Conservation (phyloP, 202 grass and related monocot species). For the Setaria viridis region DNA sequence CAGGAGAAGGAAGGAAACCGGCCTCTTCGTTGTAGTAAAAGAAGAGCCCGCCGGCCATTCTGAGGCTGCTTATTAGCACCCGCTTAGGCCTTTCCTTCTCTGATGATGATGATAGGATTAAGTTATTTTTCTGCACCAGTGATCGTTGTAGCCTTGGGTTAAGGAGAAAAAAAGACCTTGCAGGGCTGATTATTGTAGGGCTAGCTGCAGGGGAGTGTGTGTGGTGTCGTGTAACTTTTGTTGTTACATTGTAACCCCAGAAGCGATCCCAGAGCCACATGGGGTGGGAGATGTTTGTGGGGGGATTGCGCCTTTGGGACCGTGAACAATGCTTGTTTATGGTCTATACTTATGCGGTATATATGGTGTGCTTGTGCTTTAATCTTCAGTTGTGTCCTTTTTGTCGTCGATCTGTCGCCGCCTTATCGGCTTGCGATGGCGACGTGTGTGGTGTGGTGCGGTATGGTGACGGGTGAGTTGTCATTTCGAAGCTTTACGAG, state of each 20-base stretch:
- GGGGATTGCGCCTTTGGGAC: constrained; percentile 38
- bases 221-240: constrained; percentile 47
- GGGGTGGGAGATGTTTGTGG: constrained; percentile 47
- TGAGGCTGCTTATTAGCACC: constrained; percentile 83
- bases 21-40: constrained; percentile 49
- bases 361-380: constrained; percentile 27
- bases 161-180: neutral
- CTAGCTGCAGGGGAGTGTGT: constrained; percentile 10
- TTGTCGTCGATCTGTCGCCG: neutral
- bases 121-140: constrained; percentile 26
- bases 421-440: neutral
- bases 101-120: constrained; percentile 27
- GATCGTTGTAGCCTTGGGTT: neutral
- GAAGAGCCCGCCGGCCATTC: constrained; percentile 56
- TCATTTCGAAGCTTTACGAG: neutral
- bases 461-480: neutral
- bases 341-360: constrained; percentile 11
- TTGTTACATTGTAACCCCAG: constrained; percentile 29
- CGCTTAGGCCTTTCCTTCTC: constrained; percentile 69
- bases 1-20: neutral
- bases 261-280: constrained; percentile 43
- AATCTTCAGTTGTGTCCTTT: neutral
- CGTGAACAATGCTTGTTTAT: constrained; percentile 40
- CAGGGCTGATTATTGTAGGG: constrained; percentile 37
- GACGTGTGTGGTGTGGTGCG: neutral